phyloP scores from a whole-genome alignment of 129 eudicot genomes.

The Flaveria sonorensis region DNA sequence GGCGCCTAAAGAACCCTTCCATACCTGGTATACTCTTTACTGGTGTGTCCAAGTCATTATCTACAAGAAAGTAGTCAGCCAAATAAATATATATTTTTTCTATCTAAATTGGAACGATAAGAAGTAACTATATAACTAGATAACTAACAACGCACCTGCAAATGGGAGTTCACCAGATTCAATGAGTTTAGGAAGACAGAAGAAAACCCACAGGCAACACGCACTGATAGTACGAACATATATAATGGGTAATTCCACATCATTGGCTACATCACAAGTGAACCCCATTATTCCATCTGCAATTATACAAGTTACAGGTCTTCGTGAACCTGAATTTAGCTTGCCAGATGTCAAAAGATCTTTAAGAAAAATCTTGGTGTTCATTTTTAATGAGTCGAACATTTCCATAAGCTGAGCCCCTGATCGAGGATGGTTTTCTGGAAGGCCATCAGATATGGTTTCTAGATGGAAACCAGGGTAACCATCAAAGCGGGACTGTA shows the following conservation, averaged over 20 bases:
- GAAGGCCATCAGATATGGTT: slow-evolving; percentile 57
- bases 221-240: slow-evolving; percentile 66
- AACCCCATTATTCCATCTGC: slow-evolving; percentile 58
- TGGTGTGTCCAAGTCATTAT: slow-evolving; percentile 41
- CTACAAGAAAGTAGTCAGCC: slow-evolving; percentile 25
- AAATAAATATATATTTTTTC: background rate
- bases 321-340: slow-evolving; percentile 20
- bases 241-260: slow-evolving; percentile 50
- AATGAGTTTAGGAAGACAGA: slow-evolving; percentile 54
- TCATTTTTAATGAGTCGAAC: slow-evolving; percentile 37
- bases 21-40: slow-evolving; percentile 48
- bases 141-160: slow-evolving; percentile 31
- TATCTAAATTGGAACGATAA: background rate
- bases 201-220: slow-evolving; percentile 58
- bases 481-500: slow-evolving; percentile 42
- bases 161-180: slow-evolving; percentile 65
- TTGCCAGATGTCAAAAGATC: slow-evolving; percentile 40
- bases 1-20: slow-evolving; percentile 52
- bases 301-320: slow-evolving; percentile 46
- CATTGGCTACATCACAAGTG: slow-evolving; percentile 50
- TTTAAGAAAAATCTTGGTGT: slow-evolving; percentile 38
- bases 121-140: background rate
- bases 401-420: slow-evolving; percentile 39
- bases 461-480: slow-evolving; percentile 45
- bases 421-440: slow-evolving; percentile 47